Conservation (phyloP, 345 rosid species). For the Mercurialis annua region DNA sequence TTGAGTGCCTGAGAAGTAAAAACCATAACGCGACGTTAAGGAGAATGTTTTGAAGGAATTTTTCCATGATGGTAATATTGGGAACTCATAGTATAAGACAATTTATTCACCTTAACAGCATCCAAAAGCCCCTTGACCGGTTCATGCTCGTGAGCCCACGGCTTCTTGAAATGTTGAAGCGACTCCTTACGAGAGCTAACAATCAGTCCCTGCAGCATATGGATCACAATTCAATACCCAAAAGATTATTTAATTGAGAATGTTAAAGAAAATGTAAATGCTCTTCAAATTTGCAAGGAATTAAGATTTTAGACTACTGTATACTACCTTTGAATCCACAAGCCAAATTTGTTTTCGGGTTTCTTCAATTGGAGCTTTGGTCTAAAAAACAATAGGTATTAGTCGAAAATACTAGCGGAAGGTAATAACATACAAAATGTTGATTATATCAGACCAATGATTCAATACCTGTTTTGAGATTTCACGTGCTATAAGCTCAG, state of each 20-base stretch:
- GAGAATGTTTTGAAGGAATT: neutral
- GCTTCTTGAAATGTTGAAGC: slow-evolving; percentile 92
- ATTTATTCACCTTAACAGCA: slow-evolving; percentile 65
- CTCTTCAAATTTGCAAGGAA: neutral
- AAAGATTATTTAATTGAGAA: neutral
- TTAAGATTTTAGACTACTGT: slow-evolving; percentile 7
- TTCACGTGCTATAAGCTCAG: slow-evolving; percentile 93
- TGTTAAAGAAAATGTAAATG: slow-evolving; percentile 1
- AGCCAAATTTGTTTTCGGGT: slow-evolving; percentile 92
- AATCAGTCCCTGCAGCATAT: slow-evolving; percentile 65
- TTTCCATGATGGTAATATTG: neutral
- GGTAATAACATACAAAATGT: neutral
- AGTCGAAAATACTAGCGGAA: slow-evolving; percentile 18
- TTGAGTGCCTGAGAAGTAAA: slow-evolving; percentile 58
- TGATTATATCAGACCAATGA: slow-evolving; percentile 9
- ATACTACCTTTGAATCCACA: slow-evolving; percentile 87
- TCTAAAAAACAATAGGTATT: slow-evolving; percentile 39
- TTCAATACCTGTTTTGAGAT: slow-evolving; percentile 86
- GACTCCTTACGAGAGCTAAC: slow-evolving; percentile 67
- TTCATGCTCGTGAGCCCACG: slow-evolving; percentile 91
- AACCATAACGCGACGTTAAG: slow-evolving; percentile 5
- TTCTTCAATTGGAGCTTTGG: slow-evolving; percentile 59
- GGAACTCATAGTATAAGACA: slow-evolving; percentile 2
- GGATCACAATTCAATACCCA: neutral
- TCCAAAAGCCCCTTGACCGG: slow-evolving; percentile 61